Evolutionary conservation across 2,329 filamentous ascomycete genomes (phyloP), one percentile per base, ranked within the genome.

Genomic region (Akanthomyces uredinophilus): DNA sequence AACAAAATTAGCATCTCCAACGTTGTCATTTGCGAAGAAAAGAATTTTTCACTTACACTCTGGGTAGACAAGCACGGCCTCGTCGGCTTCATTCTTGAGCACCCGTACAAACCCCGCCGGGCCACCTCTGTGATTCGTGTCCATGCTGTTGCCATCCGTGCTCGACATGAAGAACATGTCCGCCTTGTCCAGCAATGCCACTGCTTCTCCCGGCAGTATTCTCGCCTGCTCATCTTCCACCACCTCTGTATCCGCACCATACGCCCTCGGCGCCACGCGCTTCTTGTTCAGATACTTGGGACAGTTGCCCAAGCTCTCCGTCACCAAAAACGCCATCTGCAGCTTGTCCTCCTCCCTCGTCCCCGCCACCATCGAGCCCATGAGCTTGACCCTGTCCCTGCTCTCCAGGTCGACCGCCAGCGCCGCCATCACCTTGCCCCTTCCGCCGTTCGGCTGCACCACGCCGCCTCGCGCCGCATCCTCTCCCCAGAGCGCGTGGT

Each of bases 271-370:
- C 2, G 74, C 70, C 44, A 96, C 84, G 2, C 78, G 76, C 70
- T 90, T 92, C 68, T 84, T 85, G 73, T 94, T 95, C 39, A 96
- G 71, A 68, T 96, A 96, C 73, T 96, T 96, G 1, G 92, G 91
- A 68, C 91, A 96, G 68, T 95, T 96, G 0, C 90, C 87, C 76
- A 96, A 69, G 66, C 86, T 89, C 72, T 90, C 87, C 37, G 88
- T 82, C 61, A 96, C 85, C 46, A 83, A 82, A 50, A 92, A 78
- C 16, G 88, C 86, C 41, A 94, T 75, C 72, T 83, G 80, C 49
- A 81, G 68, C 5, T 75, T 72, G 8, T 67, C 71, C 73, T 32
- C 44, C 2, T 77, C 74, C 4, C 88, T 71, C 3, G 83, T 80
- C 0, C 87, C 90, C 4, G 86, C 87, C 20, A 90, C 72, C 81